Conservation (phyloP, 768 basidiomycete genomes). For the Suillus luteus region DNA sequence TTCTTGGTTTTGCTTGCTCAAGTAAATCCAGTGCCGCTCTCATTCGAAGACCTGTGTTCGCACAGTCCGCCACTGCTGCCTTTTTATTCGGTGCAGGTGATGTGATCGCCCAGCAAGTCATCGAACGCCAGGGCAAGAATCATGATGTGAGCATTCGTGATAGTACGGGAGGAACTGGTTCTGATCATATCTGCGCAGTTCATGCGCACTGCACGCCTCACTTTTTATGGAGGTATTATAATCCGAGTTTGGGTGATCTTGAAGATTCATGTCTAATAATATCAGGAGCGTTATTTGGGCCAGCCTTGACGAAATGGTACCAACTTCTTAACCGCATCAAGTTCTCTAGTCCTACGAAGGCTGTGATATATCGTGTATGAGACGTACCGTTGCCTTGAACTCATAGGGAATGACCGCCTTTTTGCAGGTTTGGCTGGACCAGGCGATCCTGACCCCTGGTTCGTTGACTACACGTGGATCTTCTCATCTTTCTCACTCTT, state of each 20-base stretch:
- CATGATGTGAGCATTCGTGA: conserved; percentile 65
- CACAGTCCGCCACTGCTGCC: conserved; percentile 66
- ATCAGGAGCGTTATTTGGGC: conserved; percentile 73
- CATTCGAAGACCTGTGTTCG: conserved; percentile 59
- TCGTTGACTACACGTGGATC: conserved; percentile 17
- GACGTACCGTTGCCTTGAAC: not conserved
- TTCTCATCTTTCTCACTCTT: conserved; percentile 10
- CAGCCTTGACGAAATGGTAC: conserved; percentile 83
- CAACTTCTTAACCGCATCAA: conserved; percentile 68
- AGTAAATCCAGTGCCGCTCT: conserved; percentile 50
- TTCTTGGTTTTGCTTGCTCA: conserved; percentile 14
- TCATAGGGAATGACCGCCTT: conserved; percentile 1
- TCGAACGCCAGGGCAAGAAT: conserved; percentile 68
- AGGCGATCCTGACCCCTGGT: conserved; percentile 76
- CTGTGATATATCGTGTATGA: conserved; percentile 62
- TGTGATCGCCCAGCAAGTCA: conserved; percentile 81
- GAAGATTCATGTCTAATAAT: not conserved
- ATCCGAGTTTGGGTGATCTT: not conserved
- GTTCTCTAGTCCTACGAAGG: conserved; percentile 61
- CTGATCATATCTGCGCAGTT: conserved; percentile 39
- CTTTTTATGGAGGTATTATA: conserved; percentile 68
- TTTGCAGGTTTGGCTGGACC: conserved; percentile 77
- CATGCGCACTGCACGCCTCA: conserved; percentile 60
- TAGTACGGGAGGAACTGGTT: conserved; percentile 3
- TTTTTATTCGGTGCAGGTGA: conserved; percentile 76